Conservation (phyloP, 108 stramenopile species). For the Stephanodiscus triporus region DNA sequence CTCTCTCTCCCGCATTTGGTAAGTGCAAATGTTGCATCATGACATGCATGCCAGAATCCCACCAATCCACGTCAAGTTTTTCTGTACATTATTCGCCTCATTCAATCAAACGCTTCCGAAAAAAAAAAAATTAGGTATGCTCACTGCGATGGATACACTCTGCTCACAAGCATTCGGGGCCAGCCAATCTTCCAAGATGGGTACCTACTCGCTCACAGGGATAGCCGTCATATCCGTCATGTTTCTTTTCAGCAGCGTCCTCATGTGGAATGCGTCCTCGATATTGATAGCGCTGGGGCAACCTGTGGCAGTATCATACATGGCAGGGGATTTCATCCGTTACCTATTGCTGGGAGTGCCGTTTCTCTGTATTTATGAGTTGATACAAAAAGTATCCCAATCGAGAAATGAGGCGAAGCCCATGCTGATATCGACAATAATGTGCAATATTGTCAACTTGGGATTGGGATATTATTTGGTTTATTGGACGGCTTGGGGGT, state of each 20-base stretch:
- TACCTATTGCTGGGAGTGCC: conserved; percentile 42
- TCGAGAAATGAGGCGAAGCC: conserved; percentile 46
- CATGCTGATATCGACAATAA: conserved; percentile 35
- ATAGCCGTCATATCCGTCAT: conserved; percentile 20
- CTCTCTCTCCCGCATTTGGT: conserved; percentile 45
- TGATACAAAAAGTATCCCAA: conserved; percentile 45
- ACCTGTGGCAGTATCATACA: conserved; percentile 31
- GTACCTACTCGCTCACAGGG: conserved; percentile 44
- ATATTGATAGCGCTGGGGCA: conserved; percentile 38
- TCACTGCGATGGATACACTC: conserved; percentile 51
- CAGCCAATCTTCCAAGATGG: conserved; percentile 45
- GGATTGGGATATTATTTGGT: conserved; percentile 45
- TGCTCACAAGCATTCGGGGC: conserved; percentile 54
- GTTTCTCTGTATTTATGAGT: conserved; percentile 38
- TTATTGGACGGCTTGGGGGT: conserved; percentile 40
- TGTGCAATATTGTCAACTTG: conserved; percentile 39
- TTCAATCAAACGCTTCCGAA: neutral
- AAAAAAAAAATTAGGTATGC: conserved; percentile 22
- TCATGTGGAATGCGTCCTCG: conserved; percentile 39
- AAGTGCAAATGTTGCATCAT: neutral
- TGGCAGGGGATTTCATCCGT: conserved; percentile 31
- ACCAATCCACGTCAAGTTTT: neutral
- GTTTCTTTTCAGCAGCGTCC: conserved; percentile 12
- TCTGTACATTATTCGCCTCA: neutral
- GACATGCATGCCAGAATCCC: neutral